Conservation (phyloP, 176 grass and related monocot species). For the Eremochloa ophiuroides region DNA sequence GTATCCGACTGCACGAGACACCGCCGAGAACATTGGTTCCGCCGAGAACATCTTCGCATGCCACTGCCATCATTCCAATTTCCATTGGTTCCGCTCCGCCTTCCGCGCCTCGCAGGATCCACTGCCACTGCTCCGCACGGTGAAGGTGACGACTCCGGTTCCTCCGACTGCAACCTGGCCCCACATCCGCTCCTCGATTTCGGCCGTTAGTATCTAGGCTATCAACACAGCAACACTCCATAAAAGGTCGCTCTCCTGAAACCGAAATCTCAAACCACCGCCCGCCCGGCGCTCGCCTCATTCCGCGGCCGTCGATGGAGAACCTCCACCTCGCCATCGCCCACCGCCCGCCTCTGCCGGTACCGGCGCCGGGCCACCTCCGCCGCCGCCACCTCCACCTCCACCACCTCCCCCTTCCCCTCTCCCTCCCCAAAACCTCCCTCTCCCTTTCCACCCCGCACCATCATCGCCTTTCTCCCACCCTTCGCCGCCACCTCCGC, state of each 20-base stretch:
- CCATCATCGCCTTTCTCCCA: slow-evolving; percentile 9
- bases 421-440: not conserved
- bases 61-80: too few species aligned
- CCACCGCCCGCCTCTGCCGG: slow-evolving; percentile 26
- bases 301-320: slow-evolving; percentile 40
- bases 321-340: slow-evolving; percentile 29
- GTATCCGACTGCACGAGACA: too few species aligned
- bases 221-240: not conserved
- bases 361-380: not conserved
- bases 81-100: too few species aligned
- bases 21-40: too few species aligned
- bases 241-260: slow-evolving; percentile 2
- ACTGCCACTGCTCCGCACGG: not conserved
- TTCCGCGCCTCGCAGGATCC: too few species aligned
- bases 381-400: slow-evolving; percentile 16
- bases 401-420: not conserved
- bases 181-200: not conserved
- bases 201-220: slow-evolving; percentile 21
- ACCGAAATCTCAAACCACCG: not conserved
- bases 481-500: slow-evolving; percentile 14
- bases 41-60: too few species aligned
- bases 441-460: not conserved
- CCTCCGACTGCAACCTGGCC: not conserved
- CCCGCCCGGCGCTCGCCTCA: not conserved
- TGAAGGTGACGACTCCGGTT: not conserved